Evolutionary conservation across 208 protist genomes (phyloP), one percentile per base, ranked within the genome.

Genomic region (Histomonas meleagridis): DNA sequence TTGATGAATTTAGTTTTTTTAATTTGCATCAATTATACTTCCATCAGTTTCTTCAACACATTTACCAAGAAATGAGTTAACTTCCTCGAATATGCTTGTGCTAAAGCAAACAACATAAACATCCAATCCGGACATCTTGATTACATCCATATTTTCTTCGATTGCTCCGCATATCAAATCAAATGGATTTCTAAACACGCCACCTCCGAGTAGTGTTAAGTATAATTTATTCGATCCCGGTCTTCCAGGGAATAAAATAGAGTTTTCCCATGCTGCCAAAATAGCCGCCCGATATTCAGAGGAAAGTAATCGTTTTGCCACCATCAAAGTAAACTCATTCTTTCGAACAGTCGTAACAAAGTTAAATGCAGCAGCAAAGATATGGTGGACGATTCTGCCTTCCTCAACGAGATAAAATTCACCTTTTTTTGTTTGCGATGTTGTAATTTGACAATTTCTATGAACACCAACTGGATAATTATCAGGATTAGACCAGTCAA

Each of bases 241-340:
- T 18, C 9, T 1, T 26, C 26, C 46, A 18, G 76, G 76, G 18
- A 38, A 86, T 10, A 38, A 23, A 35, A 86, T 12, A 53, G 76
- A 86, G 55, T 86, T 86, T 48, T 86, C 76, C 23, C 43, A 49
- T 18, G 76, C 76, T 32, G 76, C 76, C 4, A 86, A 55, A 86
- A 86, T 86, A 38, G 76, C 55, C 5, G 26, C 0, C 55, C 55
- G 51, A 55, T 86, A 86, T 86, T 86, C 76, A 55, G 0, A 32
- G 1, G 32, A 1, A 10, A 86, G 28, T 38, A 86, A 32, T 18
- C 38, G 0, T 5, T 32, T 32, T 26, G 55, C 0, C 9, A 86
- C 55, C 38, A 21, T 1, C 3, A 55, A 38, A 57, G 7, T 55
- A 55, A 18, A 5, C 55, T 51, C 46, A 55, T 86, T 21, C 55